phyloP scores from a whole-genome alignment of 805 yeast species.

The Pichia californica region DNA sequence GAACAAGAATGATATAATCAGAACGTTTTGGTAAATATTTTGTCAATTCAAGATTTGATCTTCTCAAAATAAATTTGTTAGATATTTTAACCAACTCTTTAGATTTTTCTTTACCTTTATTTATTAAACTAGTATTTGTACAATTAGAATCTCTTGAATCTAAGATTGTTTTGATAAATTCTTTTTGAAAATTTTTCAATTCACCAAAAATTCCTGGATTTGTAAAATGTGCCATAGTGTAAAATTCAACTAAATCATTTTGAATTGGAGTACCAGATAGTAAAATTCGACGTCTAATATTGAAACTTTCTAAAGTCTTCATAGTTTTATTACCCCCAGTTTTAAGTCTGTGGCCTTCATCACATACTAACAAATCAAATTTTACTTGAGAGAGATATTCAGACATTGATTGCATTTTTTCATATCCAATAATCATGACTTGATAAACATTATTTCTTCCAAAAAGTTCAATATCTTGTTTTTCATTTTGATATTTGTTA shows the following conservation, averaged over 20 bases:
- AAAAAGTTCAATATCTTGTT: slow-evolving; percentile 51
- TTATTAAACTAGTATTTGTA: slow-evolving; percentile 39
- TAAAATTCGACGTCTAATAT: slow-evolving; percentile 52
- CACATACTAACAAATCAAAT: slow-evolving; percentile 77
- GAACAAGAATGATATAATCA: slow-evolving; percentile 70
- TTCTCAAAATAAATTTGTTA: slow-evolving; percentile 58
- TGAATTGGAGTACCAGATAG: slow-evolving; percentile 70
- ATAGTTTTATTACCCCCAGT: slow-evolving; percentile 66
- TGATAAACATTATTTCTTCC: slow-evolving; percentile 68
- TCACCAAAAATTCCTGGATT: slow-evolving; percentile 78
- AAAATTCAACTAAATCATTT: slow-evolving; percentile 82
- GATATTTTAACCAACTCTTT: slow-evolving; percentile 61
- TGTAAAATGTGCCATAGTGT: slow-evolving; percentile 69
- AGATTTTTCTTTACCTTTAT: slow-evolving; percentile 55
- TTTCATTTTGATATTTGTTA: slow-evolving; percentile 47
- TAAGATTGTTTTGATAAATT: slow-evolving; percentile 63
- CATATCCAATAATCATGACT: slow-evolving; percentile 83
- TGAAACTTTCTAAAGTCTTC: slow-evolving; percentile 50
- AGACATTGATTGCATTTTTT: slow-evolving; percentile 55
- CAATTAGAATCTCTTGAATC: slow-evolving; percentile 64
- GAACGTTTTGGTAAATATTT: slow-evolving; percentile 66
- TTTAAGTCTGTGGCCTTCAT: slow-evolving; percentile 92
- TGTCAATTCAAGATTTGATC: slow-evolving; percentile 53
- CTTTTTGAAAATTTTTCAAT: slow-evolving; percentile 49
- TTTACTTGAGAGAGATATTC: slow-evolving; percentile 39